These are phyloP conservation scores for Ascochyta clinopodiicola DNA, from an alignment of 2,329 filamentous ascomycete species.

Conservation along the genomic window DNA sequence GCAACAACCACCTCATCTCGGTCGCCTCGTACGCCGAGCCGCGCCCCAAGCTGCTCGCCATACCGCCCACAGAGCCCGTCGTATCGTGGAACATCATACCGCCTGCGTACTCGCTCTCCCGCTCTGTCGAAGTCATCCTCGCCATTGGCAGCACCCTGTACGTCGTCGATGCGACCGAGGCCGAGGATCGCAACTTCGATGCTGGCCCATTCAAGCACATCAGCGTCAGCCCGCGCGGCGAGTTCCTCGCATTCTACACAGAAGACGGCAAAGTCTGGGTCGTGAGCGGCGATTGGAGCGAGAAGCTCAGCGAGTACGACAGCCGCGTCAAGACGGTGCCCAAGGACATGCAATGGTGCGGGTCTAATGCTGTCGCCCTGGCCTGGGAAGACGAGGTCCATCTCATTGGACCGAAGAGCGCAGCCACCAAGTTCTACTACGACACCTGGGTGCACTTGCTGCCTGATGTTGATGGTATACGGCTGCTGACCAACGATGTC, in stretches of 20 bases:
- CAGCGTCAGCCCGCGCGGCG: slow-evolving; percentile 87
- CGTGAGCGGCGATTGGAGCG: slow-evolving; percentile 94
- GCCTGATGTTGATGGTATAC: slow-evolving; percentile 87
- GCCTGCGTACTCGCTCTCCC: slow-evolving; percentile 84
- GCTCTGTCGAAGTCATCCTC: slow-evolving; percentile 89
- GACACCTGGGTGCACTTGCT: slow-evolving; percentile 89
- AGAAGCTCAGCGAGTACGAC: slow-evolving; percentile 88
- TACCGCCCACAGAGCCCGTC: slow-evolving; percentile 77
- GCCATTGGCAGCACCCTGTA: slow-evolving; percentile 85
- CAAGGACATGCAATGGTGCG: slow-evolving; percentile 93
- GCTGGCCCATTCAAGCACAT: slow-evolving; percentile 93
- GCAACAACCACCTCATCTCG: slow-evolving; percentile 84
- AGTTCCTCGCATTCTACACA: slow-evolving; percentile 86
- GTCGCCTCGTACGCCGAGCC: slow-evolving; percentile 93
- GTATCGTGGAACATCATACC: slow-evolving; percentile 90
- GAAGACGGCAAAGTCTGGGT: slow-evolving; percentile 84
- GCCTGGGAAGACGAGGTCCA: slow-evolving; percentile 99
- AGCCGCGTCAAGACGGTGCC: slow-evolving; percentile 85
- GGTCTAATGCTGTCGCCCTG: slow-evolving; percentile 89
- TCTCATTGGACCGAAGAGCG: slow-evolving; percentile 83
- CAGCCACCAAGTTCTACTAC: slow-evolving; percentile 82
- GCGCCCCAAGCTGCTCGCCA: slow-evolving; percentile 80
- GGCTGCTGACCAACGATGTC: slow-evolving; percentile 88
- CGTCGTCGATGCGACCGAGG: slow-evolving; percentile 85
- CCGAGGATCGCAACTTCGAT: slow-evolving; percentile 88